Base-by-base conservation (phyloP, 371 early-diverging fungal species). In the Mortierella sp. region DNA sequence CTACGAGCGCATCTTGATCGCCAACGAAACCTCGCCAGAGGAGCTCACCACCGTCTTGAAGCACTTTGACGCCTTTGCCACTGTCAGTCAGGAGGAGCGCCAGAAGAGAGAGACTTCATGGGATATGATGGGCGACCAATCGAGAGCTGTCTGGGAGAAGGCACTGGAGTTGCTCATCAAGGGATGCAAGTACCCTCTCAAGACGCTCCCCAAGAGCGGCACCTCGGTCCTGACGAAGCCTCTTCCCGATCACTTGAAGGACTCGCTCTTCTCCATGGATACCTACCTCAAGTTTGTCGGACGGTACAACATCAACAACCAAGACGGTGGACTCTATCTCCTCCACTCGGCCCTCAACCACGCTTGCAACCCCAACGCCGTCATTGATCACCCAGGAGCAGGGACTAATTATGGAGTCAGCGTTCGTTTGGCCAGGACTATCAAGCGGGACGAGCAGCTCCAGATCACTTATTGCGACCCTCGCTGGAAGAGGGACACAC, bases 271-370 rank as follows among this genome's bases (percentile, higher is more conserved):
- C 79, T 89, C 92, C 10, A 90, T 92, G 75, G 89, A 91, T 54
- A 92, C 92, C 3, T 94, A 91, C 77, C 88, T 94, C 65, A 89
- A 91, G 35, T 91, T 90, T 72, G 82, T 94, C 29, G 94, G 94
- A 63, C 90, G 92, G 79, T 94, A 92, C 88, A 92, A 93, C 82
- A 90, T 94, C 80, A 94, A 94, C 82, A 93, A 94, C 78, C 94
- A 94, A 79, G 92, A 91, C 70, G 94, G 94, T 63, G 94, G 94
- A 71, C 82, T 94, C 82, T 94, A 92, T 78, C 82, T 93, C 35
- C 87, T 93, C 38, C 94, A 94, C 43, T 92, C 93, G 0, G 91
- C 91, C 16, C 88, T 93, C 82, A 93, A 93, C 77, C 93, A 93
- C 71, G 90, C 89, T 70, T 93, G 93, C 55, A 56, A 83, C 14